phyloP scores from a whole-genome alignment of 805 yeast genomes.

The Cyberlindnera galapagoensis region DNA sequence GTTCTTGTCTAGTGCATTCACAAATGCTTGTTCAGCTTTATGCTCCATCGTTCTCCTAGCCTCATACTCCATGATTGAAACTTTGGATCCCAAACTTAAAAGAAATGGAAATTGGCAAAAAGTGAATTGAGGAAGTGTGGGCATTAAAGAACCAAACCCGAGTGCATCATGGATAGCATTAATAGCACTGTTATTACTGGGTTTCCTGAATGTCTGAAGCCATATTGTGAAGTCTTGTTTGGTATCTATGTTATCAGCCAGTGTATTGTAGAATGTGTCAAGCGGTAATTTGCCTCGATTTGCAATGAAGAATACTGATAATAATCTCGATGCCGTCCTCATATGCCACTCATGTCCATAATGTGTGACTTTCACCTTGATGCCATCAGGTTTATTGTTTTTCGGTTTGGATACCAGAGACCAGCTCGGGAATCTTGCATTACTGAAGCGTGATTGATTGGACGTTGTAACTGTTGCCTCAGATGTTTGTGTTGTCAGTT shows the following conservation, averaged over 20 bases:
- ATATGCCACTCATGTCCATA: slow-evolving; percentile 84
- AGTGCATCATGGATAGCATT: too few species aligned
- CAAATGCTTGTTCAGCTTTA: slow-evolving; percentile 85
- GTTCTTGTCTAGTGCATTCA: slow-evolving; percentile 60
- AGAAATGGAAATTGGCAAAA: slow-evolving; percentile 84
- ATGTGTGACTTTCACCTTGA: slow-evolving; percentile 41
- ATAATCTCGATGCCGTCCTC: slow-evolving; percentile 53
- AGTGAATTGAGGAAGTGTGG: slow-evolving; percentile 32
- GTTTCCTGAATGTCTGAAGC: slow-evolving; percentile 39
- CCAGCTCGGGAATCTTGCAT: too few species aligned
- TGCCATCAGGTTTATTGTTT: slow-evolving; percentile 9
- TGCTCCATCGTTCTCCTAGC: slow-evolving; percentile 76
- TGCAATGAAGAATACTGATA: slow-evolving; percentile 50
- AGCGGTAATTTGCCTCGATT: slow-evolving; percentile 30
- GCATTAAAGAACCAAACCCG: not conserved
- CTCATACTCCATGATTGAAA: slow-evolving; percentile 74
- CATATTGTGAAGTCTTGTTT: slow-evolving; percentile 79
- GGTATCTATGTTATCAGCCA: slow-evolving; percentile 74
- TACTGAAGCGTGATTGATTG: too few species aligned
- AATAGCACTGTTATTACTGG: slow-evolving; percentile 3
- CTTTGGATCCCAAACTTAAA: slow-evolving; percentile 75
- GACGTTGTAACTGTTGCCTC: too few species aligned
- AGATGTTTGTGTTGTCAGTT: too few species aligned
- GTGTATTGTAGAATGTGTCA: slow-evolving; percentile 59
- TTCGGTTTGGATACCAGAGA: not conserved